phyloP scores from a whole-genome alignment of 768 basidiomycete species.

The Tylopilus felleus region DNA sequence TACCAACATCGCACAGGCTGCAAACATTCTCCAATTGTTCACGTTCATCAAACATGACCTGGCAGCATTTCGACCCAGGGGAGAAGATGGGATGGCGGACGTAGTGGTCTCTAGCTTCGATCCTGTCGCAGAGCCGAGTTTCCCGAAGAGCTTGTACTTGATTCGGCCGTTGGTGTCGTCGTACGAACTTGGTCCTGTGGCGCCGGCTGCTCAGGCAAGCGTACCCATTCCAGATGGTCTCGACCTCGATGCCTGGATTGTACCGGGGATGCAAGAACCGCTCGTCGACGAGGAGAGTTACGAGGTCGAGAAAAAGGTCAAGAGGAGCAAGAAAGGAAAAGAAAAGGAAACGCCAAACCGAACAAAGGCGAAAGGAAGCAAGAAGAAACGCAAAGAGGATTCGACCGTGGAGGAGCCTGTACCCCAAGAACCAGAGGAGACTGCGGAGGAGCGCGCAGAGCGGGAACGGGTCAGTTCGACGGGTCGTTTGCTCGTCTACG shows the following conservation, averaged over 20 bases:
- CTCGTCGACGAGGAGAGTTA: conserved; percentile 31
- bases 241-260: conserved; percentile 83
- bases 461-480: conserved; percentile 53
- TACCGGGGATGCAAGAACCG: conserved; percentile 50
- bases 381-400: conserved; percentile 43
- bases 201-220: conserved; percentile 70
- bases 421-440: conserved; percentile 45
- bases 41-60: conserved; percentile 76
- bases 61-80: conserved; percentile 46
- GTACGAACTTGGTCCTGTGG: conserved; percentile 87
- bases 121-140: conserved; percentile 41
- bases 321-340: conserved; percentile 44
- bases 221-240: conserved; percentile 82
- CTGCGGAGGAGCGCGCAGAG: conserved; percentile 55
- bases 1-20: conserved; percentile 51
- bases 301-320: conserved; percentile 40
- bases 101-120: conserved; percentile 39
- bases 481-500: background rate
- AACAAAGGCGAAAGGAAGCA: conserved; percentile 36
- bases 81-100: conserved; percentile 36
- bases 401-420: conserved; percentile 28
- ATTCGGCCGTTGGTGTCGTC: conserved; percentile 73
- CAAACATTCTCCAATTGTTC: conserved; percentile 72
- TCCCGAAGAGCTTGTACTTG: conserved; percentile 88
- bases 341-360: conserved; percentile 38